These are phyloP conservation scores for Exidia glandulosa DNA, from an alignment of 768 basidiomycete genomes.

Conservation along the genomic window DNA sequence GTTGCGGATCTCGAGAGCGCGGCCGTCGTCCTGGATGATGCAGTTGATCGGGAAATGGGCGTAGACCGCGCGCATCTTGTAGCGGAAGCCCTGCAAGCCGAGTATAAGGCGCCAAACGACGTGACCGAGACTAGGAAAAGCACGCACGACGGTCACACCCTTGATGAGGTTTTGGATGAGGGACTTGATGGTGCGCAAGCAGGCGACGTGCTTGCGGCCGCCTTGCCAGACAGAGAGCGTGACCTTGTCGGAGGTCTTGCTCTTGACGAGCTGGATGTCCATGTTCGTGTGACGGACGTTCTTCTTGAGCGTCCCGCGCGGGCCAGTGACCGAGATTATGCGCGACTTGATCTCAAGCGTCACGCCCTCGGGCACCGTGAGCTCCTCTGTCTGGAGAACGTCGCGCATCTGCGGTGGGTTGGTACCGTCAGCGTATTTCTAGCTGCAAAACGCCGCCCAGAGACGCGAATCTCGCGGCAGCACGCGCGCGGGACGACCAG, in stretches of 20 bases:
- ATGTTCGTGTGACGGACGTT: slow-evolving; percentile 88
- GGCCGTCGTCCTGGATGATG: slow-evolving; percentile 73
- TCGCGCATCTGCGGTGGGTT: slow-evolving; percentile 82
- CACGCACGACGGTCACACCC: slow-evolving; percentile 83
- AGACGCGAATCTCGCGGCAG: background rate
- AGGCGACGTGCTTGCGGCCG: slow-evolving; percentile 95
- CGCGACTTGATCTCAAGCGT: slow-evolving; percentile 84
- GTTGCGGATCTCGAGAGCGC: slow-evolving; percentile 80
- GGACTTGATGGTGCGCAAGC: slow-evolving; percentile 90
- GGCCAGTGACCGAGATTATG: slow-evolving; percentile 82
- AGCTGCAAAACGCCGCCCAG: background rate
- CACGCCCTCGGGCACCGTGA: slow-evolving; percentile 78
- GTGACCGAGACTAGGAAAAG: background rate
- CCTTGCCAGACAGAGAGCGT: slow-evolving; percentile 96
- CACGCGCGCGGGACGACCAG: no score
- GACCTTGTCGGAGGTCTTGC: slow-evolving; percentile 62
- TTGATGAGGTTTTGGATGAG: slow-evolving; percentile 95
- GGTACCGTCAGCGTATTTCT: background rate
- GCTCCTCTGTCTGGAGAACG: slow-evolving; percentile 87
- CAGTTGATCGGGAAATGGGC: slow-evolving; percentile 99
- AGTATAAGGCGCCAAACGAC: background rate
- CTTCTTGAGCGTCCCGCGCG: slow-evolving; percentile 87
- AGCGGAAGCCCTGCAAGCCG: slow-evolving; percentile 76
- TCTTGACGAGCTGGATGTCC: slow-evolving; percentile 79
- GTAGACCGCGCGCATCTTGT: slow-evolving; percentile 99